A percentile compares a stretch with the other conserved stretches of the same genome.
These are phyloP conservation scores for Venturia aucupariae DNA, from an alignment of 2,329 filamentous ascomycete species.

Conservation along the genomic window DNA sequence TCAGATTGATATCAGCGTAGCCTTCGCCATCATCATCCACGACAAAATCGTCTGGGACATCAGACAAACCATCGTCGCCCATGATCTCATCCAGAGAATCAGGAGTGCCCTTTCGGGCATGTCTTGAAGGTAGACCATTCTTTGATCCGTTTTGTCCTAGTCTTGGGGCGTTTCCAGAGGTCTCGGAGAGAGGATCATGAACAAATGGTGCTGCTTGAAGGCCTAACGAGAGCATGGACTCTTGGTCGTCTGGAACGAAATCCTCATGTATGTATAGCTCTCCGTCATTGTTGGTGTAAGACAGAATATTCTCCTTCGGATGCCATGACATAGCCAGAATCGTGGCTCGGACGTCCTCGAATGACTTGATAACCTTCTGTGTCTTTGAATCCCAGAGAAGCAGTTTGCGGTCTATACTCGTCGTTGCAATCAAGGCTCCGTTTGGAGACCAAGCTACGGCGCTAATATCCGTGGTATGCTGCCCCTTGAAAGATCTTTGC, in stretches of 20 bases:
- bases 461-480: slow-evolving; percentile 76
- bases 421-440: slow-evolving; percentile 69
- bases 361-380: slow-evolving; percentile 67
- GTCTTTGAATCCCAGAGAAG: slow-evolving; percentile 84
- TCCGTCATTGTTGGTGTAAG: slow-evolving; percentile 86
- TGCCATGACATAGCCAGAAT: slow-evolving; percentile 88
- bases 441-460: slow-evolving; percentile 91
- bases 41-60: slow-evolving; percentile 67
- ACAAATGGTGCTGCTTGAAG: slow-evolving; percentile 77
- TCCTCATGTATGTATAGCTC: slow-evolving; percentile 85
- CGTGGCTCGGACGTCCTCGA: slow-evolving; percentile 62
- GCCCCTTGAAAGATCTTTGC: slow-evolving; percentile 68
- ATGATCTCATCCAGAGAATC: slow-evolving; percentile 81
- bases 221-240: slow-evolving; percentile 39
- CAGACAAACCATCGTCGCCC: slow-evolving; percentile 46
- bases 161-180: slow-evolving; percentile 55
- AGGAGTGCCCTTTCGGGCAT: slow-evolving; percentile 50
- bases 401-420: slow-evolving; percentile 52
- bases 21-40: slow-evolving; percentile 92
- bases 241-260: slow-evolving; percentile 45
- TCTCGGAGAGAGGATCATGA: slow-evolving; percentile 66
- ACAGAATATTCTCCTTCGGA: slow-evolving; percentile 75
- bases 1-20: slow-evolving; percentile 57
- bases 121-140: slow-evolving; percentile 40
- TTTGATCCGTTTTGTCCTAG: slow-evolving; percentile 46